Base-by-base conservation (phyloP, 257 asterid genomes). In the Pogostemon cablin region DNA sequence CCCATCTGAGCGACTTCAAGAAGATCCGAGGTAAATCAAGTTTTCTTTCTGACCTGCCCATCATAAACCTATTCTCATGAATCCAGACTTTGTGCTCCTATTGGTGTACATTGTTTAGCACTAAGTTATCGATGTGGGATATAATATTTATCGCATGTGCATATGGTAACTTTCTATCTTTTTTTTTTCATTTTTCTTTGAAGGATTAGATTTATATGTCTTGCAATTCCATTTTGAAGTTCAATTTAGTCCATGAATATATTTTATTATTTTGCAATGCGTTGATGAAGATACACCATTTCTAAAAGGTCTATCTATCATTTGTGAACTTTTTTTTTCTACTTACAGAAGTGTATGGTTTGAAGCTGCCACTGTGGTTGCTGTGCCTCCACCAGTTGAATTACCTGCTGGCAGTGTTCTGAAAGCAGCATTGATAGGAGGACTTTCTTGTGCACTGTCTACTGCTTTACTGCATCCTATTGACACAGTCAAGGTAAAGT, bases 331-430 rank as follows among this genome's bases (percentile, higher is more conserved):
- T 62, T 8, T 64, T 5, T 10, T 43, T 71, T 62, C 68, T 57
- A 75, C 61, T 55, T 72, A 20, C 83, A 95, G 99, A 81, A 88
- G 89, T 77, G 90, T 95, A 75, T 95, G 99, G 99, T 95, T 95
- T 80, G 99, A 95, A 86, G 96, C 99, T 71, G 98, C 99, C 38
- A 95, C 99, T 32, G 99, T 95, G 62, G 99, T 95, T 75, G 96
- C 97, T 80, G 98, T 95, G 81, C 92, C 99, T 60, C 97, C 98
- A 2, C 93, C 99, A 4, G 85, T 95, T 61, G 97, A 88, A 80
- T 81, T 95, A 63, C 87, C 96, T 3, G 81, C 99, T 71, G 97
- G 97, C 83, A 95, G 96, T 82, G 96, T 91, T 73, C 80, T 95
- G 38, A 95, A 95, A 75, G 88, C 99, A 69, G 99, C 99, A 75